These are phyloP conservation scores for Cornus controversa DNA, from an alignment of 148 eudicot species.

Conservation along the genomic window DNA sequence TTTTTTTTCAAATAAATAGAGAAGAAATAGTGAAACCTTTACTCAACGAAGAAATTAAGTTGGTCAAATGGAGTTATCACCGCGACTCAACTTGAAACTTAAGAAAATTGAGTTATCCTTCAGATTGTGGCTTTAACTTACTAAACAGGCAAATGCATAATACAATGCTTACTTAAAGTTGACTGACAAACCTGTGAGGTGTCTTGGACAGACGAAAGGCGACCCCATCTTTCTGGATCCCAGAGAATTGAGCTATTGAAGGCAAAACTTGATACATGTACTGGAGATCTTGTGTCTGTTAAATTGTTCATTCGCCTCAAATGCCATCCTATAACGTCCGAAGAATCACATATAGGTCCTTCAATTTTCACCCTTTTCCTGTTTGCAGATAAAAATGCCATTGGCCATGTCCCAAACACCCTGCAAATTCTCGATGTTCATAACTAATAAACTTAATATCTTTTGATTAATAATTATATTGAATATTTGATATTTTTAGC, in stretches of 20 bases:
- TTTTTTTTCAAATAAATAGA: too few species aligned
- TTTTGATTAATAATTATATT: too few species aligned
- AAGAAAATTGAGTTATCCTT: neutral
- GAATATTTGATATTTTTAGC: too few species aligned
- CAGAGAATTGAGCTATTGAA: constrained; percentile 95
- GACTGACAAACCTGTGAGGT: constrained; percentile 57
- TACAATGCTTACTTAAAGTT: neutral
- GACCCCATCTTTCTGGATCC: constrained; percentile 99
- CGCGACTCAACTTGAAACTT: neutral
- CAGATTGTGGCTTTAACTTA: neutral
- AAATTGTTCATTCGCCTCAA: constrained; percentile 43
- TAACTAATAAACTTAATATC: neutral
- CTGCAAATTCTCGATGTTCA: constrained; percentile 30
- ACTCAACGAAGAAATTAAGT: neutral
- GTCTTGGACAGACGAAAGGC: constrained; percentile 61
- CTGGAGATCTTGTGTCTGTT: constrained; percentile 32
- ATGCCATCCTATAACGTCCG: constrained; percentile 86
- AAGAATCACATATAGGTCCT: constrained; percentile 83
- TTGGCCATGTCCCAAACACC: constrained; percentile 89
- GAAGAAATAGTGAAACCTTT: too few species aligned
- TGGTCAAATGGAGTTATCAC: neutral
- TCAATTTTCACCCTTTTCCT: constrained; percentile 63
- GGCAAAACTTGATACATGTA: constrained; percentile 79
- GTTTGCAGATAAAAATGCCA: constrained; percentile 63
- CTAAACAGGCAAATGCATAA: neutral